Evolutionary conservation across 495 filamentous ascomycete species (phyloP).

Genomic region (Neurospora tetraspora): DNA sequence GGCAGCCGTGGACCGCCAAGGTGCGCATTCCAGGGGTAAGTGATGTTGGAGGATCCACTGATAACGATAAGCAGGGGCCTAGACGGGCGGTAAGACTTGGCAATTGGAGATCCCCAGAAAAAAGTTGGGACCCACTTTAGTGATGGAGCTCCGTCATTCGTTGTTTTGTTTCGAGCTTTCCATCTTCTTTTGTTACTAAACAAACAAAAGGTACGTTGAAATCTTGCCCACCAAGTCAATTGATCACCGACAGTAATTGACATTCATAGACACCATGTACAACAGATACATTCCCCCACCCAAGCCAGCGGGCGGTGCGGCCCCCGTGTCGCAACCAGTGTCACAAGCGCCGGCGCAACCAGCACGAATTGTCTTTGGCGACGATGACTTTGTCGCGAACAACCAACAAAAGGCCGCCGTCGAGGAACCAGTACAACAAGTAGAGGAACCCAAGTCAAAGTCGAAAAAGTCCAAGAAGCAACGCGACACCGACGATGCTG

Average conservation of each 20-base stretch:
- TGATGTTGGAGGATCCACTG: background rate
- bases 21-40: background rate
- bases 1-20: background rate
- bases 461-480: slow-evolving; percentile 16
- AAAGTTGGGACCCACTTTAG: slow-evolving; percentile 3
- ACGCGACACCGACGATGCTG: background rate
- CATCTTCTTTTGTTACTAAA: background rate
- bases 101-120: slow-evolving; percentile 7
- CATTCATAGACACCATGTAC: slow-evolving; percentile 20
- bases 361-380: slow-evolving; percentile 18
- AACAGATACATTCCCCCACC: slow-evolving; percentile 32
- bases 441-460: slow-evolving; percentile 13
- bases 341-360: slow-evolving; percentile 8
- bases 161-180: background rate
- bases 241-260: slow-evolving; percentile 1
- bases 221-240: background rate
- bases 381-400: slow-evolving; percentile 13
- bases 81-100: slow-evolving; percentile 11
- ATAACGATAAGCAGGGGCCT: slow-evolving; percentile 18
- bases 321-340: background rate
- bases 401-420: slow-evolving; percentile 5
- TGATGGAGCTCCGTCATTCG: background rate
- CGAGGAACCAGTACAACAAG: background rate
- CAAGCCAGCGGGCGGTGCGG: slow-evolving; percentile 9
- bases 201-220: background rate